Evolutionary conservation across 345 rosid species (phyloP).

Genomic region (Pelargonium nanum): DNA sequence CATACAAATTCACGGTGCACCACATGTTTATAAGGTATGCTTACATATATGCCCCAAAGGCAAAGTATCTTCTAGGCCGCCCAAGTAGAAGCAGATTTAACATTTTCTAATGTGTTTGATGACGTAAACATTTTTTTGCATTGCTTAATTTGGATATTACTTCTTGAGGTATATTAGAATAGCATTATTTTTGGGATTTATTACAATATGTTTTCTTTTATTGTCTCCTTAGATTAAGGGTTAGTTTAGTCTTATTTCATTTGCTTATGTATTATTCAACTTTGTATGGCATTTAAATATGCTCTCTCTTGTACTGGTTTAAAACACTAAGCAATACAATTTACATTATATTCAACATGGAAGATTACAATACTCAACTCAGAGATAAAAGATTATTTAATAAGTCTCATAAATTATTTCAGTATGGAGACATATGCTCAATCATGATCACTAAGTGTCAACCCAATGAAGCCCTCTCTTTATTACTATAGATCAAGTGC

Average conservation of each 20-base stretch:
- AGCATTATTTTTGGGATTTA: no score
- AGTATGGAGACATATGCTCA: neutral
- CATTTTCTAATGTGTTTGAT: neutral
- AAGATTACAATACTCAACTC: neutral
- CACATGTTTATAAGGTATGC: slow-evolving; percentile 75
- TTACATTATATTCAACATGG: no score
- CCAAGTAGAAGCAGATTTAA: neutral
- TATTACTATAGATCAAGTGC: neutral
- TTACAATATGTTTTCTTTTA: no score
- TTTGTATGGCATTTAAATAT: no score
- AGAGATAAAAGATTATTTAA: neutral
- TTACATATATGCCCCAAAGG: neutral
- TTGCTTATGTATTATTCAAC: no score
- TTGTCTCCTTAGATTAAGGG: no score
- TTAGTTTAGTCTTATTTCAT: no score
- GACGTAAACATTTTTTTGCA: neutral
- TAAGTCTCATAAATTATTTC: neutral
- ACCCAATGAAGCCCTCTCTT: neutral
- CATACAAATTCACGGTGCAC: slow-evolving; percentile 83
- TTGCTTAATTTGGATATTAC: neutral
- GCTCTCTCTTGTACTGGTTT: no score
- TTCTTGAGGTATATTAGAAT: no score
- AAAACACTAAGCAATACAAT: no score
- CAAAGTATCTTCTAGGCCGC: neutral
- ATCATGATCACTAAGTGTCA: neutral